Percentiles rank a stretch among this genome's conserved stretches.
phyloP scores from a whole-genome alignment of 805 yeast genomes.

The Hanseniaspora nectarophila region DNA sequence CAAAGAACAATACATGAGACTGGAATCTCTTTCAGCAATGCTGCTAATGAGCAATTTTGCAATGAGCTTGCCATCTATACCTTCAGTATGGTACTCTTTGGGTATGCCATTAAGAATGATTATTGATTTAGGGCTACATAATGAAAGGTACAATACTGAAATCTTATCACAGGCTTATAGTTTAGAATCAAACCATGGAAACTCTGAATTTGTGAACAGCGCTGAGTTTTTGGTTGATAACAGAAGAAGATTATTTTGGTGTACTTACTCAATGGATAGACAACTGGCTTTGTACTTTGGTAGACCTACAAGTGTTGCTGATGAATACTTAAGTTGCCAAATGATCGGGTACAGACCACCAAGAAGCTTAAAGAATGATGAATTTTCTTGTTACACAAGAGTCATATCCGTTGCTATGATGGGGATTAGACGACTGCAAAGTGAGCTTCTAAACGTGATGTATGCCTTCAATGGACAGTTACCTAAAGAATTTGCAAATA shows the following conservation, averaged over 20 bases:
- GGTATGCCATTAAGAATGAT: slow-evolving; percentile 71
- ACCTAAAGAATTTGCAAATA: slow-evolving; percentile 46
- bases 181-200: too few species aligned
- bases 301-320: slow-evolving; percentile 81
- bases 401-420: slow-evolving; percentile 55
- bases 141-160: slow-evolving; percentile 36
- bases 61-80: slow-evolving; percentile 76
- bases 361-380: neutral
- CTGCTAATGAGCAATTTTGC: slow-evolving; percentile 59
- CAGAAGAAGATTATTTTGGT: slow-evolving; percentile 75
- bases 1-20: slow-evolving; percentile 34
- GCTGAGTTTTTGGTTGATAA: slow-evolving; percentile 54
- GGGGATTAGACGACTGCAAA: slow-evolving; percentile 59
- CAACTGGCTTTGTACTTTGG: slow-evolving; percentile 79
- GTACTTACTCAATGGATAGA: slow-evolving; percentile 73
- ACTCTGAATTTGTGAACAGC: slow-evolving; percentile 17
- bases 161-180: neutral
- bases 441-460: slow-evolving; percentile 58
- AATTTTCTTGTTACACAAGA: slow-evolving; percentile 22
- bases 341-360: slow-evolving; percentile 36
- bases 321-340: slow-evolving; percentile 56
- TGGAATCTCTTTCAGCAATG: slow-evolving; percentile 65
- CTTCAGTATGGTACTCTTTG: slow-evolving; percentile 85
- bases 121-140: slow-evolving; percentile 75
- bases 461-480: slow-evolving; percentile 57